phyloP scores from a whole-genome alignment of 2,329 filamentous ascomycete genomes.

The Fusarium solani-melongenae region DNA sequence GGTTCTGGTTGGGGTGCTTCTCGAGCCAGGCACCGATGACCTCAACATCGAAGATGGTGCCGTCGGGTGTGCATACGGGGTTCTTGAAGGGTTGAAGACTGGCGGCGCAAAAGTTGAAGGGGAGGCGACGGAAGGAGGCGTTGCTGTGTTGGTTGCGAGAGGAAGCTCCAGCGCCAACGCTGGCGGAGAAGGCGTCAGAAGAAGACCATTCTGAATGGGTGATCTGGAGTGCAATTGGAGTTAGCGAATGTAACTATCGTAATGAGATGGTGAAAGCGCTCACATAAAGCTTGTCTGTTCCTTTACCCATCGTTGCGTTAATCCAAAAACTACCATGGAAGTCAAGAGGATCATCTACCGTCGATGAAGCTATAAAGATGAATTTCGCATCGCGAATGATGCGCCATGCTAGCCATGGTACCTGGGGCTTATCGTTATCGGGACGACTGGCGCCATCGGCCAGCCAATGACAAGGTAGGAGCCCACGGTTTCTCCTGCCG shows the following conservation, averaged over 20 bases:
- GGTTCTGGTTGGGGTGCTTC: conserved; percentile 88
- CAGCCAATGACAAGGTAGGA: conserved; percentile 20
- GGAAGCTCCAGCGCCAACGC: conserved; percentile 74
- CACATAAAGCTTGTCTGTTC: conserved; percentile 60
- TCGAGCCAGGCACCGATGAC: conserved; percentile 95
- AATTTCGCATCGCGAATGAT: conserved; percentile 21
- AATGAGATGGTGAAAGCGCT: conserved; percentile 4
- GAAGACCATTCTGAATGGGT: conserved; percentile 99
- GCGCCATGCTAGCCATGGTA: conserved; percentile 20
- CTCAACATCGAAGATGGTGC: conserved; percentile 94
- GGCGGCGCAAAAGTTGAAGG: conserved; percentile 98
- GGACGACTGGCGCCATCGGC: background rate
- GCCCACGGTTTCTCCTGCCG: conserved; percentile 17
- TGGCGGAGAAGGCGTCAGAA: conserved; percentile 87
- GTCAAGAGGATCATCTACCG: background rate
- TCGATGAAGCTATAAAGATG: conserved; percentile 21
- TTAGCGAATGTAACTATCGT: background rate
- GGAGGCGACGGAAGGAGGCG: conserved; percentile 84
- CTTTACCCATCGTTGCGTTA: conserved; percentile 52
- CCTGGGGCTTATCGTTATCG: conserved; percentile 36
- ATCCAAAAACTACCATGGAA: background rate
- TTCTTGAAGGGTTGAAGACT: conserved; percentile 95
- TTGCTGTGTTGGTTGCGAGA: conserved; percentile 56
- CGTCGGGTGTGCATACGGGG: conserved; percentile 88
- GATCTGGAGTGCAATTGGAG: conserved; percentile 62